These are phyloP conservation scores for Xylaria polymorpha DNA, from an alignment of 2,329 filamentous ascomycete genomes.

Conservation along the genomic window DNA sequence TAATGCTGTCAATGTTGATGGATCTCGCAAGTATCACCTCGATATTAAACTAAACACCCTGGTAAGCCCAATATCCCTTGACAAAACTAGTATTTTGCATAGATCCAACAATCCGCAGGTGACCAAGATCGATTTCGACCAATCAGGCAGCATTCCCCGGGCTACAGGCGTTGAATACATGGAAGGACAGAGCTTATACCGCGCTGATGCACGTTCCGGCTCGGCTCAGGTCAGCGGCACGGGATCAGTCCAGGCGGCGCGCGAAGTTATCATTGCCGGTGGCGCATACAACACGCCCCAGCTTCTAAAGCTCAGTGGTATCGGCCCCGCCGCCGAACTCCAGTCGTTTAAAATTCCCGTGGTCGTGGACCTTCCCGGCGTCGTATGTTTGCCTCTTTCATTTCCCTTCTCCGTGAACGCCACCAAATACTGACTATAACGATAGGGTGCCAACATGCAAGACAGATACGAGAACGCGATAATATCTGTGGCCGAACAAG, in stretches of 20 bases:
- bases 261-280: constrained; percentile 61
- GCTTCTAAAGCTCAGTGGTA: constrained; percentile 59
- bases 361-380: constrained; percentile 68
- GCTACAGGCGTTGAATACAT: constrained; percentile 56
- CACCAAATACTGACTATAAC: constrained; percentile 53
- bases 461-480: constrained; percentile 33
- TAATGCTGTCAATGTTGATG: constrained; percentile 59
- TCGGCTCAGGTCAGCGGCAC: constrained; percentile 40
- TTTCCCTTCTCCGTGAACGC: constrained; percentile 50
- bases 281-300: constrained; percentile 61
- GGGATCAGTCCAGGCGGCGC: constrained; percentile 50
- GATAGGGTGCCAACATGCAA: constrained; percentile 34
- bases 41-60: constrained; percentile 51
- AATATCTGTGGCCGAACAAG: constrained; percentile 44
- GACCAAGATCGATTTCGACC: constrained; percentile 55
- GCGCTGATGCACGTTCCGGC: constrained; percentile 54
- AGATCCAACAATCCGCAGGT: constrained; percentile 45
- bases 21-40: constrained; percentile 56
- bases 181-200: constrained; percentile 55
- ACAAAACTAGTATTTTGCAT: background rate
- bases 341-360: constrained; percentile 60
- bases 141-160: constrained; percentile 48
- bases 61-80: background rate
- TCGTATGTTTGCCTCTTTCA: constrained; percentile 71
- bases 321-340: constrained; percentile 57